Percentiles rank a stretch among this genome's conserved stretches.
These are phyloP conservation scores for Lipomyces kockii DNA, from an alignment of 805 yeast species.

Conservation along the genomic window DNA sequence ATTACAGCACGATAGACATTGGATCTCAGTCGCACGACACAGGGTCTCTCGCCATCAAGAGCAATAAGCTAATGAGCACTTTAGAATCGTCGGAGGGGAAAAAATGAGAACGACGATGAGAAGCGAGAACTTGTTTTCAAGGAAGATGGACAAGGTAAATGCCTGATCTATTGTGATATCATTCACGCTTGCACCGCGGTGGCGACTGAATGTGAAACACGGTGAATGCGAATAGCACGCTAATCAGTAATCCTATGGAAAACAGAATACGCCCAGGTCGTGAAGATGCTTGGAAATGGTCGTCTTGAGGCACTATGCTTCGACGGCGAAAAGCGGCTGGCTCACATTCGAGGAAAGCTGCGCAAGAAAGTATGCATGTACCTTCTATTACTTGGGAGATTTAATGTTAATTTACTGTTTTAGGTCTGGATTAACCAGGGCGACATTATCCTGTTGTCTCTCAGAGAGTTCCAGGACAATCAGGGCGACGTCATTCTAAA, in stretches of 20 bases:
- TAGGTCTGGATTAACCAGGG: conserved; percentile 93
- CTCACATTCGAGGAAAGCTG: conserved; percentile 97
- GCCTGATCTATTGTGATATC: background rate
- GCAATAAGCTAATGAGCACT: background rate
- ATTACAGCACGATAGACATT: background rate
- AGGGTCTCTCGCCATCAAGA: background rate
- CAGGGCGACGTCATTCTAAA: conserved; percentile 98
- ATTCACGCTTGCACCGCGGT: background rate
- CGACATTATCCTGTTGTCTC: conserved; percentile 91
- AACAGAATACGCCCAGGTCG: conserved; percentile 90
- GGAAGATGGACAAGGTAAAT: conserved; percentile 81
- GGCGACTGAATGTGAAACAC: background rate
- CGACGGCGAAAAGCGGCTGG: conserved; percentile 92
- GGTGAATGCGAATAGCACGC: background rate
- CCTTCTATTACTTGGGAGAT: background rate
- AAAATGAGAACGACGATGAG: conserved; percentile 87
- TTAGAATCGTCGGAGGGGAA: conserved; percentile 95
- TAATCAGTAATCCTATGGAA: background rate
- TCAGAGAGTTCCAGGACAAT: conserved; percentile 98
- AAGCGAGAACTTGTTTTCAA: conserved; percentile 91
- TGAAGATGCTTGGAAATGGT: conserved; percentile 98
- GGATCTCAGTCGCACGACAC: background rate
- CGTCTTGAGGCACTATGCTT: conserved; percentile 94
- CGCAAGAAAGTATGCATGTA: conserved; percentile 80
- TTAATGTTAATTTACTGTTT: background rate